Percentiles rank a stretch among this genome's conserved stretches.
Evolutionary conservation across 768 basidiomycete species (phyloP).

Genomic region (Boletus reticuloceps): DNA sequence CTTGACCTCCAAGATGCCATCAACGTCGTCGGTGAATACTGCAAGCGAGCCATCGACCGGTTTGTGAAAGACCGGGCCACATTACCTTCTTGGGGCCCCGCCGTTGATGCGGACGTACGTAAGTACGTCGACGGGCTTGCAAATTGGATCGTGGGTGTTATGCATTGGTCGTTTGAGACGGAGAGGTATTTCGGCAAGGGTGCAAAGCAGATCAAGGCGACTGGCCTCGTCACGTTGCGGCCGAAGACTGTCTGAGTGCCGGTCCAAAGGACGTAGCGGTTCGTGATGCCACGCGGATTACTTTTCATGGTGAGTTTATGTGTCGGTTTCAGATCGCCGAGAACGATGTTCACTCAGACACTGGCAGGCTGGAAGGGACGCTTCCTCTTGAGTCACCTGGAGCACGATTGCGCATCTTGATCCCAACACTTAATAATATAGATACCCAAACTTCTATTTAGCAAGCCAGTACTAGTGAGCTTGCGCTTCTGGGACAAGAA

Average conservation of each 20-base stretch:
- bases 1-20: slow-evolving; percentile 72
- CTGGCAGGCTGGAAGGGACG: too few species aligned
- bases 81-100: slow-evolving; percentile 71
- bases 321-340: too few species aligned
- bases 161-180: slow-evolving; percentile 77
- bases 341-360: too few species aligned
- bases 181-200: slow-evolving; percentile 69
- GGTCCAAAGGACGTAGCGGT: not conserved
- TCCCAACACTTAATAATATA: too few species aligned
- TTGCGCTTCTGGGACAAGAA: too few species aligned
- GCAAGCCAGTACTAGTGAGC: too few species aligned
- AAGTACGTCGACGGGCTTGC: slow-evolving; percentile 67
- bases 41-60: slow-evolving; percentile 68
- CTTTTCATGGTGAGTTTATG: too few species aligned
- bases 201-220: slow-evolving; percentile 54
- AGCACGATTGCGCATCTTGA: too few species aligned
- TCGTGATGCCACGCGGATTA: too few species aligned
- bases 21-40: slow-evolving; percentile 73
- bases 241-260: slow-evolving; percentile 25
- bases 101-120: slow-evolving; percentile 61
- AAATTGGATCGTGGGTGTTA: slow-evolving; percentile 75
- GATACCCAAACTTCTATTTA: too few species aligned
- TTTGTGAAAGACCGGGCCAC: slow-evolving; percentile 46
- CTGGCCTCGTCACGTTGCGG: slow-evolving; percentile 56
- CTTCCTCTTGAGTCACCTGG: too few species aligned